Conservation (phyloP, 1,284 basidiomycete species). For the Rhodofomes roseus region DNA sequence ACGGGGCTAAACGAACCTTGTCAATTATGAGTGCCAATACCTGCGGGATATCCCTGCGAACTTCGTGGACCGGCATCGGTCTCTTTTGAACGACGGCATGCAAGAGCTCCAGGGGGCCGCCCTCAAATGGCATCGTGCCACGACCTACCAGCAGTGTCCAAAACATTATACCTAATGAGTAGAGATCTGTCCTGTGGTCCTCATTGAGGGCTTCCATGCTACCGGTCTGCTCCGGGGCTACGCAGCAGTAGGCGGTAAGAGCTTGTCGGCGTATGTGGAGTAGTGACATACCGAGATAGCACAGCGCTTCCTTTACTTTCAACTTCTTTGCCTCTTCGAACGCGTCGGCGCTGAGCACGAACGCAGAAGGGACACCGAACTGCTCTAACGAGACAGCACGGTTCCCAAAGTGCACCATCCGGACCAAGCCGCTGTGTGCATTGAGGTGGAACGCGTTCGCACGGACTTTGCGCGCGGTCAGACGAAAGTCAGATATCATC, state of each 20-base stretch:
- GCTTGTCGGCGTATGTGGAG: neutral
- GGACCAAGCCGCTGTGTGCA: conserved; percentile 60
- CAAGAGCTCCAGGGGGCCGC: conserved; percentile 61
- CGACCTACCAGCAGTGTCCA: conserved; percentile 67
- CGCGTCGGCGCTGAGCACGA: conserved; percentile 52
- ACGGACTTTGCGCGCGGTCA: conserved; percentile 42
- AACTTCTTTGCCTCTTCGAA: conserved; percentile 59
- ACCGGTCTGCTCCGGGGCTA: conserved; percentile 68
- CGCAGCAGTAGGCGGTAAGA: neutral
- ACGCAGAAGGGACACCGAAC: conserved; percentile 62
- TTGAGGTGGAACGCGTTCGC: conserved; percentile 73
- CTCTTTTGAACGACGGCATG: conserved; percentile 67
- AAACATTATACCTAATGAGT: conserved; percentile 66
- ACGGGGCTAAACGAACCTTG: conserved; percentile 38
- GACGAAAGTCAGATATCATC: neutral
- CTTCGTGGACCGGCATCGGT: conserved; percentile 70
- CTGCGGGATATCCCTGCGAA: conserved; percentile 66
- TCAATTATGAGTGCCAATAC: conserved; percentile 68
- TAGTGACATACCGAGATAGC: conserved; percentile 44
- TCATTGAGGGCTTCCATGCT: conserved; percentile 65
- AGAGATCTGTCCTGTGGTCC: conserved; percentile 68
- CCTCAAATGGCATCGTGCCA: conserved; percentile 69
- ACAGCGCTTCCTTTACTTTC: conserved; percentile 69
- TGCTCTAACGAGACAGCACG: conserved; percentile 68
- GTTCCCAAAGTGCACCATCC: conserved; percentile 73